Evolutionary conservation across 805 yeast species (phyloP), one percentile per base, ranked within the genome.

Genomic region (Metschnikowia santaceciliae): DNA sequence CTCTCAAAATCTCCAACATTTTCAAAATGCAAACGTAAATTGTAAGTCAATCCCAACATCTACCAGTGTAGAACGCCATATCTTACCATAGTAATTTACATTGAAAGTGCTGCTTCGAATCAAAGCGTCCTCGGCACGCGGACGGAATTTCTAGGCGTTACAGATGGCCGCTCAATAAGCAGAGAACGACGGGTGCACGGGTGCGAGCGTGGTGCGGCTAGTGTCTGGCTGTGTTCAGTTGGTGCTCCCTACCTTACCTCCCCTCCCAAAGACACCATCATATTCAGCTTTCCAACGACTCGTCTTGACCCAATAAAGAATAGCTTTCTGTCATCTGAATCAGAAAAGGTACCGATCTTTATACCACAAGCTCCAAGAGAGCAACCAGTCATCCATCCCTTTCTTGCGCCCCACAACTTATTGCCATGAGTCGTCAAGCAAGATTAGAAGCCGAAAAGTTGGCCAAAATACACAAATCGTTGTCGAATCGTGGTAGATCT

Each of bases 381-480:
- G 34, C 41, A 22, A 8, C 17, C 33, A 15, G n/a, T 37, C n/a
- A 30, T 26, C 22, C n/a, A 26, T 15, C 34, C 34, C 33, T 40
- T 40, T 40, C 26, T 30, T 20, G 11, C 35, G 23, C 42, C 45
- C 50, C 39, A 41, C 32, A 33, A 41, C 70, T 69, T 74, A 42
- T 11, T 42, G 38, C 22, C 11, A 62, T 71, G 17, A 60, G 65
- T 48, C 71, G 74, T 47, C 71, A 68, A 56, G 61, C 72, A 11
- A 61, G 63, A 49, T 57, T 72, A 50, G 77, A 74, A 56, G 76
- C 77, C 19, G 77, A 73, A 54, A 70, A 70, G 52, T 62, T 72
- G 52, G 66, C 72, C 17, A 70, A 72, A 32, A 66, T 72, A 45
- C 74, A 71, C 48, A 66, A 72, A 48, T 66, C 74, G 13, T 64